Evolutionary conservation across 2,329 filamentous ascomycete species (phyloP).

Genomic region (Colletotrichum destructivum): DNA sequence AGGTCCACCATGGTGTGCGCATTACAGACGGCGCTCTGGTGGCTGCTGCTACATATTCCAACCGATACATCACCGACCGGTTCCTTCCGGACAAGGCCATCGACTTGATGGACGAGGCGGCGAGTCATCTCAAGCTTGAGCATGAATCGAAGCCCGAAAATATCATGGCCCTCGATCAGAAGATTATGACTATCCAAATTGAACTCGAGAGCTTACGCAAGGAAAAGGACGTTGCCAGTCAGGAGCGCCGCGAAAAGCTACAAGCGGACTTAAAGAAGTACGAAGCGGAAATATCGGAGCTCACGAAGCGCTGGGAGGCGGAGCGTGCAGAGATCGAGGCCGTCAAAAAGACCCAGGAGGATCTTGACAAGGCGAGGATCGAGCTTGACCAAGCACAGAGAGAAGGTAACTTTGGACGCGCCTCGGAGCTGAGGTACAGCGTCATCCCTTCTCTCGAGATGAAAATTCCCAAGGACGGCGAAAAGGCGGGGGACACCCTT

Average conservation of each 20-base stretch:
- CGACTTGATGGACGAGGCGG: conserved; percentile 95
- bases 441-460: conserved; percentile 86
- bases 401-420: conserved; percentile 88
- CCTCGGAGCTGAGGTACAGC: conserved; percentile 92
- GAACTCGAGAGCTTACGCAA: conserved; percentile 95
- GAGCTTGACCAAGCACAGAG: conserved; percentile 91
- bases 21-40: conserved; percentile 95
- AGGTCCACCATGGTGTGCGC: conserved; percentile 95
- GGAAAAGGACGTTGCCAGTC: conserved; percentile 91
- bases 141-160: conserved; percentile 98
- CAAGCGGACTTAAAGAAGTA: conserved; percentile 82
- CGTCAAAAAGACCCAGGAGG: conserved; percentile 88
- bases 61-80: conserved; percentile 96
- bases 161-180: conserved; percentile 91
- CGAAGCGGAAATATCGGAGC: conserved; percentile 80
- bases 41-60: conserved; percentile 91
- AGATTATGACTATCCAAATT: conserved; percentile 98
- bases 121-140: conserved; percentile 89
- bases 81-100: conserved; percentile 98
- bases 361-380: conserved; percentile 87
- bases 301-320: conserved; percentile 91
- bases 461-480: conserved; percentile 83
- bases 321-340: conserved; percentile 88
- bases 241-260: conserved; percentile 88
- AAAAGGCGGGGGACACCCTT: conserved; percentile 69